Conservation (phyloP, 352 stramenopile genomes). For the Phytophthora meadii region DNA sequence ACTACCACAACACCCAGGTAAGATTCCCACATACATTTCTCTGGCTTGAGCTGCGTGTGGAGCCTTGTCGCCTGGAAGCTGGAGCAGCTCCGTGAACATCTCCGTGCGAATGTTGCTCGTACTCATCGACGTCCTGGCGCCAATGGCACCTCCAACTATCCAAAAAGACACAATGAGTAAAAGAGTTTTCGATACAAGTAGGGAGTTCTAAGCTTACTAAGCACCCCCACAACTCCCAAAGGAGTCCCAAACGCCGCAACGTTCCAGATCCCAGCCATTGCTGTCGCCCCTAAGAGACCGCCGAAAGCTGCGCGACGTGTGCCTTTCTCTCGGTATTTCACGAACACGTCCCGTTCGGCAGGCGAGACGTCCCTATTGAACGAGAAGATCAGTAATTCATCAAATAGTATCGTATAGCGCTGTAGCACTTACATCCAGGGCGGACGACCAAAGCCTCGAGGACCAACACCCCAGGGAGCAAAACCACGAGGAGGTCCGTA, state of each 20-base stretch:
- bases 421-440: slow-evolving; percentile 8
- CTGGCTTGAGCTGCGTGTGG: slow-evolving; percentile 27
- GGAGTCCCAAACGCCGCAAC: slow-evolving; percentile 14
- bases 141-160: slow-evolving; percentile 24
- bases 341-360: slow-evolving; percentile 25
- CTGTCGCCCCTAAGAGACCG: slow-evolving; percentile 20
- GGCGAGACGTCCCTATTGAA: slow-evolving; percentile 15
- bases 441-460: slow-evolving; percentile 10
- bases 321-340: slow-evolving; percentile 21
- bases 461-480: slow-evolving; percentile 6
- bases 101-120: slow-evolving; percentile 22
- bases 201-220: slow-evolving; percentile 3
- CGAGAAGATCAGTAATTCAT: neutral
- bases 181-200: neutral
- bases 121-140: slow-evolving; percentile 18
- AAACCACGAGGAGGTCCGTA: slow-evolving; percentile 11
- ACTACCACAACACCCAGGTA: too few relatives aligned
- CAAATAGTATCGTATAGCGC: neutral
- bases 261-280: slow-evolving; percentile 33
- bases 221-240: slow-evolving; percentile 22
- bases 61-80: slow-evolving; percentile 24
- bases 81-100: slow-evolving; percentile 27
- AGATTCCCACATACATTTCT: slow-evolving; percentile 25
- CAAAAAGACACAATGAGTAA: neutral
- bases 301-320: slow-evolving; percentile 18